Conservation (phyloP, 202 grass and related monocot species). For the Schoenoplectus tabernaemontani region DNA sequence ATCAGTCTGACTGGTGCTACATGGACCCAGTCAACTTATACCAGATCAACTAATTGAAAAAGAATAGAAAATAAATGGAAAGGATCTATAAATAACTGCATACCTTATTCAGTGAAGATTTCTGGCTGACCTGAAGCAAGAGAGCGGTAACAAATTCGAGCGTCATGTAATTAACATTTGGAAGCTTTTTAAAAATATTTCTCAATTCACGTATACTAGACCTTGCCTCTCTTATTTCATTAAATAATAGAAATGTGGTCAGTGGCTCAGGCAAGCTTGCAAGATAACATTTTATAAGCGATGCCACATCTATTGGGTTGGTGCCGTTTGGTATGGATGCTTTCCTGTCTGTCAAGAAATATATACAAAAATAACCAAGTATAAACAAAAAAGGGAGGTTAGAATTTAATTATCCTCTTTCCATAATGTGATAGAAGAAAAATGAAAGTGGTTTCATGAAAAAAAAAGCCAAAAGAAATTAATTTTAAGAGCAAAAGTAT, state of each 20-base stretch:
- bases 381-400: neutral
- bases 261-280: slow-evolving; percentile 86
- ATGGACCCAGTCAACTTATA: neutral
- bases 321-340: slow-evolving; percentile 62
- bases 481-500: slow-evolving; percentile 16
- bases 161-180: slow-evolving; percentile 96
- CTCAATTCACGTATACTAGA: slow-evolving; percentile 76
- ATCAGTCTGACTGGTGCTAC: neutral
- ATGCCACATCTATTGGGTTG: slow-evolving; percentile 59
- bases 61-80: neutral
- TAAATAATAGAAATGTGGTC: slow-evolving; percentile 70
- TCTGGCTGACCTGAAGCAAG: slow-evolving; percentile 76
- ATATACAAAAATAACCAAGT: neutral
- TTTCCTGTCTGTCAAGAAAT: slow-evolving; percentile 51
- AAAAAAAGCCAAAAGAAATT: slow-evolving; percentile 9
- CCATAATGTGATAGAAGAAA: neutral
- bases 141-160: slow-evolving; percentile 82
- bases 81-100: neutral
- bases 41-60: neutral
- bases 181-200: slow-evolving; percentile 93
- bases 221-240: slow-evolving; percentile 72
- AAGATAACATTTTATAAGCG: slow-evolving; percentile 83
- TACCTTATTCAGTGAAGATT: slow-evolving; percentile 95
- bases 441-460: neutral
- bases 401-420: neutral